A percentile compares a stretch with the other conserved stretches of the same genome.
Evolutionary conservation across 371 early-diverging fungal genomes (phyloP).

Genomic region (Smittium mucronatum): DNA sequence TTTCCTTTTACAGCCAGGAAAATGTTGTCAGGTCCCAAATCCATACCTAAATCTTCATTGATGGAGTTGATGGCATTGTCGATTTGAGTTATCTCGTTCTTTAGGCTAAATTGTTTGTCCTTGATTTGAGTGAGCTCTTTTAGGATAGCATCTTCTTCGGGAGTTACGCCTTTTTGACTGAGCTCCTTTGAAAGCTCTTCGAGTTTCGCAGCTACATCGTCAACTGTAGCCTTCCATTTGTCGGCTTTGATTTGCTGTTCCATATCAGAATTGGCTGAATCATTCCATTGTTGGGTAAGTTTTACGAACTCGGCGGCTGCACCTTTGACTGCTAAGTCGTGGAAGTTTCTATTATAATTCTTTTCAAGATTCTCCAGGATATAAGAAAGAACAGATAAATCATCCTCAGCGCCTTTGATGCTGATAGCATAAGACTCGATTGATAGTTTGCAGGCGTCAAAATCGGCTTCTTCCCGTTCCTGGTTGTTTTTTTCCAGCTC

Average conservation of each 20-base stretch:
- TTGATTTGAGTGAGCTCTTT: constrained; percentile 34
- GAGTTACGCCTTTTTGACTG: background rate
- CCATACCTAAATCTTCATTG: constrained; percentile 35
- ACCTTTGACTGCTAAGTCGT: constrained; percentile 66
- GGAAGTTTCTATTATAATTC: constrained; percentile 61
- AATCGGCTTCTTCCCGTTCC: constrained; percentile 13
- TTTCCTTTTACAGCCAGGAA: constrained; percentile 48
- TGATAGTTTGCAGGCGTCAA: constrained; percentile 9
- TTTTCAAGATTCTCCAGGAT: constrained; percentile 43
- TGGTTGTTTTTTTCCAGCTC: constrained; percentile 16
- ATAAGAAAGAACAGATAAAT: background rate
- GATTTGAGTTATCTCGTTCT: constrained; percentile 27
- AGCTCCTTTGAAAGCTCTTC: background rate
- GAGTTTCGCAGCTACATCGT: background rate
- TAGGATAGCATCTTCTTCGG: background rate
- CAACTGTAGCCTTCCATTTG: background rate
- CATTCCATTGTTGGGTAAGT: background rate
- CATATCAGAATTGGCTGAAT: background rate
- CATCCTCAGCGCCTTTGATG: constrained; percentile 1
- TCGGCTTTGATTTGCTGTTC: background rate
- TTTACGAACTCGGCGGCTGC: constrained; percentile 35
- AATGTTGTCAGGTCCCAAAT: constrained; percentile 45
- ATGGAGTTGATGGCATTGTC: constrained; percentile 29
- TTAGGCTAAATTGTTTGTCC: constrained; percentile 26
- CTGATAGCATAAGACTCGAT: background rate